Evolutionary conservation across 495 filamentous ascomycete genomes (phyloP), one percentile per base, ranked within the genome.

Genomic region (Annulohypoxylon maeteangense): DNA sequence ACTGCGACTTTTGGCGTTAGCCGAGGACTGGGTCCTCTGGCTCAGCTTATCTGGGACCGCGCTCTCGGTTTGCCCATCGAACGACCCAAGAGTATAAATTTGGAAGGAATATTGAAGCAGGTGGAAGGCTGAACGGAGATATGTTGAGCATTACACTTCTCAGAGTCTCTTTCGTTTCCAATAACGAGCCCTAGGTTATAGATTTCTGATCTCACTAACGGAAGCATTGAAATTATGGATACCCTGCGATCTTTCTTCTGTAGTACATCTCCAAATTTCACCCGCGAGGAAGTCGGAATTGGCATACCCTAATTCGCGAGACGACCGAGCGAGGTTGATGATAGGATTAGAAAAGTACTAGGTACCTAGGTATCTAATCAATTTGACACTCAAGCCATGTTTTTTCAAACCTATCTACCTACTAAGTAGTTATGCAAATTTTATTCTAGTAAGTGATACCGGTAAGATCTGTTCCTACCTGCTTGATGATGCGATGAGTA

Each of bases 51-150:
- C 77, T 98, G 95, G 95, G 95, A 98, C 81, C 87, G 95, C 6
- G 95, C 93, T 14, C 81, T 99, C 62, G 95, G 95, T 23, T 81
- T 98, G 74, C 95, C 95, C n/a, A 99, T 99, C 79, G 95, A 99
- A 88, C 83, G 95, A 71, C 95, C 95, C 40, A 99, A 99, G 90
- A 97, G 93, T 81, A 95, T 98, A 78, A 93, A 97, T 82, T 83
- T 99, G 66, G 81, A 91, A 78, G 94, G 94, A 12, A 79, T 97
- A 65, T 75, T 97, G 69, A 90, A 90, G 79, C 70, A 83, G 70
- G 83, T 83, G 31, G 83, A 83, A 65, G 76, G 58, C n/a, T 77
- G 20, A 72, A 12, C 25, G 38, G 22, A 53, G 29, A 61, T 7
- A 47, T 65, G 50, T 67, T 55, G 38, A 34, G 14, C 27, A 27